Percentiles rank a stretch among this genome's conserved stretches.
phyloP scores from a whole-genome alignment of 192 early-diverging fungal species.

The Umbelopsis ramanniana region DNA sequence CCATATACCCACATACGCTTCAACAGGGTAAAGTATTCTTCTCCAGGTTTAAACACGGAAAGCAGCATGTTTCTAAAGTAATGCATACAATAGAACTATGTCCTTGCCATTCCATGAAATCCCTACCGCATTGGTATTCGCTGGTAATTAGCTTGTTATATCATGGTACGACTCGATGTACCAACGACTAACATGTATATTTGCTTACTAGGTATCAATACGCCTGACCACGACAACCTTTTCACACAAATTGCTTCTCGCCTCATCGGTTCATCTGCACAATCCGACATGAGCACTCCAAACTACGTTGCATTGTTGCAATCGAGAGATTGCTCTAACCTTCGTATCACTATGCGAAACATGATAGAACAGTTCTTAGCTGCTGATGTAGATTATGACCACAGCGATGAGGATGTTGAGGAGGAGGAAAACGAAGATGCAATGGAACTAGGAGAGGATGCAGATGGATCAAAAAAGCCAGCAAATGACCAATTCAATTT shows the following conservation, averaged over 20 bases:
- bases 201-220: constrained; percentile 62
- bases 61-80: background rate
- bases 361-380: constrained; percentile 75
- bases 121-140: constrained; percentile 74
- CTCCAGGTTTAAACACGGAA: background rate
- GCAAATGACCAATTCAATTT: background rate
- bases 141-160: constrained; percentile 43
- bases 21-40: constrained; percentile 5
- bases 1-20: constrained; percentile 44
- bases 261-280: constrained; percentile 26
- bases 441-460: constrained; percentile 43
- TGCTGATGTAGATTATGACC: constrained; percentile 21
- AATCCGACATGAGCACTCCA: background rate
- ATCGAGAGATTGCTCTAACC: constrained; percentile 68
- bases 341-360: constrained; percentile 61
- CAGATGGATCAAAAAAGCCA: constrained; percentile 13
- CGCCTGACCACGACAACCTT: constrained; percentile 73
- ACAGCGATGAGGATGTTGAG: constrained; percentile 28
- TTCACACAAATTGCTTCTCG: constrained; percentile 67
- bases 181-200: background rate
- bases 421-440: constrained; percentile 28
- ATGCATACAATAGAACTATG: constrained; percentile 41
- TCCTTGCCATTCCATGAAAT: constrained; percentile 66
- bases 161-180: background rate
- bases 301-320: constrained; percentile 68